phyloP scores from a whole-genome alignment of 257 asterid genomes.

The Solanum lycopersicoides region DNA sequence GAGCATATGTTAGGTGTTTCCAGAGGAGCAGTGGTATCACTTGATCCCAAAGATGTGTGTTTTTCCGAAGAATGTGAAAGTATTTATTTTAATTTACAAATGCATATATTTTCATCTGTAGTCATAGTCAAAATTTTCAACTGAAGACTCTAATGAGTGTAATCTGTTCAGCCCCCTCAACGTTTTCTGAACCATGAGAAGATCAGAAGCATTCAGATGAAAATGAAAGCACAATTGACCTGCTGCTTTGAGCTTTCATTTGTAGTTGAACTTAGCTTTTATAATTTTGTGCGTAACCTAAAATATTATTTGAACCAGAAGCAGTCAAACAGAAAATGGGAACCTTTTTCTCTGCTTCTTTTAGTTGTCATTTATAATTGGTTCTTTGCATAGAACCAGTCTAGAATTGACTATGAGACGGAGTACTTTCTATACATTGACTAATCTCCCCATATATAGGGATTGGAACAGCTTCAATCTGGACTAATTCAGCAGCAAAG shows the following conservation, averaged over 20 bases:
- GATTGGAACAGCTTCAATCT: slow-evolving; percentile 10
- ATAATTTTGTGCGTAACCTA: not conserved
- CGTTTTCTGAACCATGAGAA: not conserved
- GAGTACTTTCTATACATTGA: not conserved
- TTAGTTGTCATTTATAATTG: not conserved
- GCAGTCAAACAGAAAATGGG: not conserved
- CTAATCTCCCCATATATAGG: not conserved
- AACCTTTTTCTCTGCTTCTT: not conserved
- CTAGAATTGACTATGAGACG: not conserved
- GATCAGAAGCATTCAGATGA: not conserved
- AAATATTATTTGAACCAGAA: not conserved
- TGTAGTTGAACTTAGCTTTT: not conserved
- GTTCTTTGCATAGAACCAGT: not conserved
- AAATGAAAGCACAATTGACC: not conserved
- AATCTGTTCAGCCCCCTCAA: not conserved
- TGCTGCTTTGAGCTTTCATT: not conserved
- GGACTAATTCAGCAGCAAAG: slow-evolving; percentile 4
- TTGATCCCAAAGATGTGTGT: not conserved
- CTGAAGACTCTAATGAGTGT: not conserved
- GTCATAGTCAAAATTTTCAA: not conserved
- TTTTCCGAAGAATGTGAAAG: not conserved
- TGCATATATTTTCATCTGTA: not conserved
- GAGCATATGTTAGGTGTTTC: not conserved
- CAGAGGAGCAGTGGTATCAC: not conserved
- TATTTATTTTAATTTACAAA: not conserved